A percentile compares a stretch with the other conserved stretches of the same genome.
These are phyloP conservation scores for Boletus sp. DNA, from an alignment of 768 basidiomycete genomes.

Conservation along the genomic window DNA sequence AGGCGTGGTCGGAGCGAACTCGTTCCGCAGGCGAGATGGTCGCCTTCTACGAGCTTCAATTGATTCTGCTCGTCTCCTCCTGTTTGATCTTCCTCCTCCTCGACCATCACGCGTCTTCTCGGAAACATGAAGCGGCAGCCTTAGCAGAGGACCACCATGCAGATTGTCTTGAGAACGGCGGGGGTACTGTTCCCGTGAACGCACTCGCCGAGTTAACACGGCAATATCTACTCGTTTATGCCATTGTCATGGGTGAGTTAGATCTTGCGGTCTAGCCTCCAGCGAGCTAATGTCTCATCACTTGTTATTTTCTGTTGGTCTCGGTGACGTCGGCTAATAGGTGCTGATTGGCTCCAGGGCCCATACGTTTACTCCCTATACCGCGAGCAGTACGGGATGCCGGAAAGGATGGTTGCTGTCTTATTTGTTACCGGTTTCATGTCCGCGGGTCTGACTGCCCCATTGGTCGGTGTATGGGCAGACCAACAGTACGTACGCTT, in stretches of 20 bases:
- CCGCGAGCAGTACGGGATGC: slow-evolving; percentile 61
- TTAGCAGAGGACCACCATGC: slow-evolving; percentile 26
- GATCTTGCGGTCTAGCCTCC: background rate
- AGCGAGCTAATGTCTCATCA: background rate
- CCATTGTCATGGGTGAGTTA: slow-evolving; percentile 66
- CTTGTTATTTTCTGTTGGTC: background rate
- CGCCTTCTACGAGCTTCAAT: slow-evolving; percentile 43
- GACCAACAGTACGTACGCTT: slow-evolving; percentile 52
- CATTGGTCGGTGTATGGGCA: slow-evolving; percentile 74
- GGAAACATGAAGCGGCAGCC: slow-evolving; percentile 16
- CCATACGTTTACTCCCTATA: slow-evolving; percentile 79
- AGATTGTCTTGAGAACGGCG: slow-evolving; percentile 34
- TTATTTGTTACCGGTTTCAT: slow-evolving; percentile 79
- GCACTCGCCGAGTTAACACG: slow-evolving; percentile 36
- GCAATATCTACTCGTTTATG: slow-evolving; percentile 67
- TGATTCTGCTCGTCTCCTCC: slow-evolving; percentile 34
- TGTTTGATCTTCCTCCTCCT: slow-evolving; percentile 37
- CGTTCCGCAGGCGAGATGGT: slow-evolving; percentile 18
- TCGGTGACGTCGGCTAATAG: slow-evolving; percentile 31
- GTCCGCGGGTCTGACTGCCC: slow-evolving; percentile 66
- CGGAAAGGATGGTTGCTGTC: slow-evolving; percentile 63
- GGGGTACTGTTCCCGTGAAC: slow-evolving; percentile 16
- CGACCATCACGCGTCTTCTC: slow-evolving; percentile 32
- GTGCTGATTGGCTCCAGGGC: slow-evolving; percentile 78
- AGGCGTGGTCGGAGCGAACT: background rate